These are phyloP conservation scores for Carallia brachiata DNA, from an alignment of 345 rosid genomes.

Conservation along the genomic window DNA sequence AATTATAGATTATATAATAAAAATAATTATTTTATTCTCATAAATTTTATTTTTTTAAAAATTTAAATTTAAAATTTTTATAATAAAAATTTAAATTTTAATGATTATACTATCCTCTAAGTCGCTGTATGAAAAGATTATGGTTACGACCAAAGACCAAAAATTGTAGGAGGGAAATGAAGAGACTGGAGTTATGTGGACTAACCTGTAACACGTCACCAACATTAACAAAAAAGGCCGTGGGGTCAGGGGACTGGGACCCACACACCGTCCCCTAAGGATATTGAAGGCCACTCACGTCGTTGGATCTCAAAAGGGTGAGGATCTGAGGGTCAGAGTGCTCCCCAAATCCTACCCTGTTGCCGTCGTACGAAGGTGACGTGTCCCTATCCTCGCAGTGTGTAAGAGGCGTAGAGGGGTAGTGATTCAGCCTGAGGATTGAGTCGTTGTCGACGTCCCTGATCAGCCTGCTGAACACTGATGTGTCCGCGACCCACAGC, in stretches of 20 bases:
- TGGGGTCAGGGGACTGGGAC: slow-evolving; percentile 79
- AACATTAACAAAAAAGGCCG: slow-evolving; percentile 67
- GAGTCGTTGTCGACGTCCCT: slow-evolving; percentile 76
- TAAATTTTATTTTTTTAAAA: too few relatives aligned
- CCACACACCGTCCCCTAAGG: slow-evolving; percentile 60
- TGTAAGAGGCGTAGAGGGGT: slow-evolving; percentile 42
- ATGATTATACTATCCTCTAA: too few relatives aligned
- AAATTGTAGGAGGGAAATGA: too few relatives aligned
- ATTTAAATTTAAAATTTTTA: too few relatives aligned
- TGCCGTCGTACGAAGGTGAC: slow-evolving; percentile 26
- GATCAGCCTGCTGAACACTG: slow-evolving; percentile 58
- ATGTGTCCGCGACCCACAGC: slow-evolving; percentile 49
- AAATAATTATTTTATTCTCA: too few relatives aligned
- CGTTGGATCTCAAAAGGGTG: slow-evolving; percentile 87
- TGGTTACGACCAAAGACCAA: too few relatives aligned
- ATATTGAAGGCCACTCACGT: slow-evolving; percentile 84
- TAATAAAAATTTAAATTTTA: too few relatives aligned
- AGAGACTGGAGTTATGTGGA: not conserved
- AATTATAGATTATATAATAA: too few relatives aligned
- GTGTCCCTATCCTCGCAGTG: slow-evolving; percentile 19
- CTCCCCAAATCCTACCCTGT: slow-evolving; percentile 76
- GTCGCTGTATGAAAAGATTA: too few relatives aligned
- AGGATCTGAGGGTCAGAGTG: slow-evolving; percentile 99
- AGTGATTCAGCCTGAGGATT: slow-evolving; percentile 70
- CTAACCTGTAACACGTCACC: slow-evolving; percentile 86